Base-by-base conservation (phyloP, 164 flowering plant genomes). In the Warburgia ugandensis region DNA sequence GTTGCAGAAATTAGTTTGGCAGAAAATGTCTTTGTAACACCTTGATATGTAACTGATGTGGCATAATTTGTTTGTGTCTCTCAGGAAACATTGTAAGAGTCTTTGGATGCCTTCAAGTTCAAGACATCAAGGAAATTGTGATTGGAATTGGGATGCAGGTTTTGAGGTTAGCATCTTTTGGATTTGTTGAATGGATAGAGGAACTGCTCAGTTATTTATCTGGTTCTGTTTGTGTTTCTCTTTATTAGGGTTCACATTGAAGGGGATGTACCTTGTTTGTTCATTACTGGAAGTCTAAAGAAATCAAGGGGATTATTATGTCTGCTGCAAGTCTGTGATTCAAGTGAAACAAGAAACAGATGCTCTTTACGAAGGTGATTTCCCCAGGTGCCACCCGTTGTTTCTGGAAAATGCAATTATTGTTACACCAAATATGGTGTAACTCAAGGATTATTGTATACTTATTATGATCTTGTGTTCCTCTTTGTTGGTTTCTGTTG, bases 141-240 rank as follows among this genome's bases (percentile, higher is more conserved):
- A 61, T 82, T 51, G 87, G 90, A 54, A 33, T 84, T 20, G 86
- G 87, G 29, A 72, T 78, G 58, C 90, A 76, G 59, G 59, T 76
- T 63, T 62, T 84, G 50, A 79, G 92, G 92, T 84, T 55, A 66
- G 79, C 58, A 48, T 38, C 9, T 38, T 28, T 30, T 41, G 27
- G 13, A 13, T 14, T 41, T 35, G 28, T 45, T 22, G 7, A 3
- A 12, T 14, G 21, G 17, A 7, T 57, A 0, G 6, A 12, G 16
- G 1, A 19, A 32, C 20, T 21, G 13, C 8, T 13, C 21, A 52
- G n/a, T 28, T 10, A 4, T 21, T 50, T 21, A 13, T 49, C 9
- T 29, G 11, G 2, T 45, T 50, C 58, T 61, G 33, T 23, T 25
- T 11, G 54, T 12, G 16, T 27, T 27, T 48, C 4, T 10, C 23